Percentiles rank a stretch among this genome's conserved stretches.
These are phyloP conservation scores for Crithidia acanthocephali DNA, from an alignment of 208 protist species.

Conservation along the genomic window DNA sequence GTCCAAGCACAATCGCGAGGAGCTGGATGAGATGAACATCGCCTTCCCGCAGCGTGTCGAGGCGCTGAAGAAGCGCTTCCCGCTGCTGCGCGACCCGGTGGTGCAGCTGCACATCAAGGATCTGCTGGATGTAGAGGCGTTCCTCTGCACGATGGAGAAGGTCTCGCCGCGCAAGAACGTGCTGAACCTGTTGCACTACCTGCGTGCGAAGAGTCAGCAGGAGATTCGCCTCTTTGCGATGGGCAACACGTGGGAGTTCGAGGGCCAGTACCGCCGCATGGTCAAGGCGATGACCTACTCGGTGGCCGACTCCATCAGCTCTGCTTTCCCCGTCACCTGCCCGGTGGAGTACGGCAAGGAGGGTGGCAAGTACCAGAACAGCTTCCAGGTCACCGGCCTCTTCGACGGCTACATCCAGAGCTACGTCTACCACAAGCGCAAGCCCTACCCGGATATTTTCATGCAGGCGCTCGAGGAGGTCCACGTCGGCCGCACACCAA, in stretches of 20 bases:
- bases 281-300: slow-evolving; percentile 39
- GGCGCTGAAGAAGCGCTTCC: slow-evolving; percentile 59
- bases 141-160: slow-evolving; percentile 78
- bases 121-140: slow-evolving; percentile 69
- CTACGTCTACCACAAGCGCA: slow-evolving; percentile 75
- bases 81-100: slow-evolving; percentile 64
- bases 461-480: slow-evolving; percentile 65
- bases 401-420: slow-evolving; percentile 82
- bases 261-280: slow-evolving; percentile 83
- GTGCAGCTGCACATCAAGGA: slow-evolving; percentile 70
- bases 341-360: slow-evolving; percentile 61
- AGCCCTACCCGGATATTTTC: slow-evolving; percentile 84
- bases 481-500: slow-evolving; percentile 45
- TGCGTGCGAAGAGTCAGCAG: slow-evolving; percentile 76
- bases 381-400: slow-evolving; percentile 69
- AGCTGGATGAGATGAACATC: slow-evolving; percentile 62
- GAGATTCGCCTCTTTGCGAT: slow-evolving; percentile 80
- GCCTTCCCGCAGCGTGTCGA: slow-evolving; percentile 58
- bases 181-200: slow-evolving; percentile 79
- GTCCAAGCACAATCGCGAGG: slow-evolving; percentile 60
- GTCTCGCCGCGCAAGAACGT: slow-evolving; percentile 81
- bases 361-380: slow-evolving; percentile 27
- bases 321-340: slow-evolving; percentile 55
- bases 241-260: slow-evolving; percentile 76
- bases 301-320: slow-evolving; percentile 45